Evolutionary conservation across 495 filamentous ascomycete species (phyloP), one percentile per base, ranked within the genome.

Genomic region (Penicillium mononematosum): DNA sequence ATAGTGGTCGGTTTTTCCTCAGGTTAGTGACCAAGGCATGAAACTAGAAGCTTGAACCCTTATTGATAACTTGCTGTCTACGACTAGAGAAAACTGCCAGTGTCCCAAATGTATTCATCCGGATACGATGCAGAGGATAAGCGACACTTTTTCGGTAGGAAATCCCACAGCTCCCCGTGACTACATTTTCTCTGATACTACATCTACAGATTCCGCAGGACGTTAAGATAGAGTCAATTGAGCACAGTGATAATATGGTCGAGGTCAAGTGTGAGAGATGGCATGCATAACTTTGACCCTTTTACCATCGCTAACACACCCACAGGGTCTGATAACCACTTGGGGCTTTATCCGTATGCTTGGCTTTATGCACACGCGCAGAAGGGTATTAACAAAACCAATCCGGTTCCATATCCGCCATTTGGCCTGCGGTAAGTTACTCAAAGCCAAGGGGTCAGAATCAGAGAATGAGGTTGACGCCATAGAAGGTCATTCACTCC

Each of bases 61-160:
- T 22, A n/a, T 24, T 61, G 45, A 55, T 27, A 20, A 29, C 25
- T 47, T 14, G 10, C 24, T 42, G 10, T 55, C n/a, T 29, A 12
- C 3, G 9, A 29, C 20, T 31, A 92, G 91, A 62, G 91, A 96
- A 53, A 89, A 92, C 64, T 96, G 91, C 65, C 88, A 85, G 48
- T 96, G 91, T 64, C 55, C 67, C 1, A 67, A 75, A 47, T 96
- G 92, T 68, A 77, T 91, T 10, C 85, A 96, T 66, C 84, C 83
- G 56, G 83, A 88, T 50, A 96, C 92, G 14, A 83, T 72, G 67
- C 92, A 96, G 70, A 79, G 90, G 32, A 80, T 80, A 27, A 76
- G 88, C 38, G 80, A 93, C 63, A 91, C 86, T 1, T 92, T 92
- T 62, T 71, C 70, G 55, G 86, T 88, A 77, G 59, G 76, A 32